Conservation (phyloP, 1,284 basidiomycete species). For the Tilletiopsis washingtonensis region DNA sequence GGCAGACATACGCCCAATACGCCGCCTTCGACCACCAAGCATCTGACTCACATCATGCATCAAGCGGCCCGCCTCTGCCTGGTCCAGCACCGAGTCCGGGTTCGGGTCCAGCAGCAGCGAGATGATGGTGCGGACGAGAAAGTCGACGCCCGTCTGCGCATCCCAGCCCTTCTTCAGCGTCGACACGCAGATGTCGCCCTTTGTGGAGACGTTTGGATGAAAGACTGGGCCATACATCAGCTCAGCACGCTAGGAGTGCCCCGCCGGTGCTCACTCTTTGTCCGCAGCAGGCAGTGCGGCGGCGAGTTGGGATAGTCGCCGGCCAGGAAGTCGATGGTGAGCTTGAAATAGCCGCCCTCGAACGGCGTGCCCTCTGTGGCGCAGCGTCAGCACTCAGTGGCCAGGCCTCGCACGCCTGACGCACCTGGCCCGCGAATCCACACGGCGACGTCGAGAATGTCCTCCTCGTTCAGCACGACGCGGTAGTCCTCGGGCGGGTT, state of each 20-base stretch:
- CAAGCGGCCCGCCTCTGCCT: slow-evolving; percentile 77
- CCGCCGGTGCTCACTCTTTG: too few relatives aligned
- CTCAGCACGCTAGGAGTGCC: too few relatives aligned
- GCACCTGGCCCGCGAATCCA: neutral
- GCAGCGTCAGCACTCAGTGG: neutral
- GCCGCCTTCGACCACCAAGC: too few relatives aligned
- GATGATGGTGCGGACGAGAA: slow-evolving; percentile 25
- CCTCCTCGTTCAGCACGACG: neutral
- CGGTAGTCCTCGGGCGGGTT: neutral
- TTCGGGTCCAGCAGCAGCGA: slow-evolving; percentile 93
- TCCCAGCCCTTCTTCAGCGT: slow-evolving; percentile 92
- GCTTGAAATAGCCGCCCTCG: neutral
- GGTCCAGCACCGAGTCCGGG: slow-evolving; percentile 87
- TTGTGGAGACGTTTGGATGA: slow-evolving; percentile 83
- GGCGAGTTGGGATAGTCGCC: neutral
- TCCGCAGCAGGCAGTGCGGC: neutral
- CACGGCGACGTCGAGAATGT: neutral
- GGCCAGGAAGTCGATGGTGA: neutral
- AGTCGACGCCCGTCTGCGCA: slow-evolving; percentile 8
- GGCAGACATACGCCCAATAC: too few relatives aligned
- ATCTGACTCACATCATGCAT: slow-evolving; percentile 58
- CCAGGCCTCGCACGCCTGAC: neutral
- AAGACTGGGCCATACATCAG: slow-evolving; percentile 55
- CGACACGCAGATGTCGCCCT: slow-evolving; percentile 92
- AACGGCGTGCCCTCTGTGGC: neutral